Base-by-base conservation (phyloP, 208 protist species). In the Porcisia deanei region DNA sequence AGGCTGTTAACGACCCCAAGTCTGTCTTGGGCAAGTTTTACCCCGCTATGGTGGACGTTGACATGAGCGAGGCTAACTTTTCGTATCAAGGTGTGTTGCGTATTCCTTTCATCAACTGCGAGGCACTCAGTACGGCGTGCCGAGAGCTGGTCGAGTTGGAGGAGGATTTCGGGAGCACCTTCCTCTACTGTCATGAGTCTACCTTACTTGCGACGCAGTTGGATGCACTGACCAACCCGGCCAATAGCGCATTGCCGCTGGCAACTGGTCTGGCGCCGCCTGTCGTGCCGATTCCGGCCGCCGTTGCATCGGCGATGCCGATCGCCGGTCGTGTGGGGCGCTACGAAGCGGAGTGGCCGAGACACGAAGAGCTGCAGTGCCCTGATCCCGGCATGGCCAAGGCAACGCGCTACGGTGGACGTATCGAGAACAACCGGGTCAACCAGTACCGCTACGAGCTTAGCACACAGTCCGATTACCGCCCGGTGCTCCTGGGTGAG, bases 11-110 rank as follows among this genome's bases (percentile, higher is more conserved):
- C 43, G 88, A 98, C 60, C 82, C 84, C 9, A 72, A 79, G 0
- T 99, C 98, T n/a, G 91, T 96, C 52, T 95, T 99, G n/a, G 87
- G 90, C 34, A 79, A 94, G 37, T 99, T 99, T 79, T 99, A 99
- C 91, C 99, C 99, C 22, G 88, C 84, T n/a, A 86, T 94, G 30
- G 99, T 99, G 65, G 84, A 91, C 39, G 81, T 99, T 3, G 99
- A 99, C 89, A 88, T 99, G 61, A 99, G 98, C 79, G 99, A 99
- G 75, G 98, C 98, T 52, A 91, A 92, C 75, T 98, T 96, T 60
- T 91, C 93, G 8, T 99, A 98, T 81, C 94, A 98, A 70, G 94
- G 94, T 53, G 90, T 98, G 30, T 76, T 94, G 64, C 91, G 87
- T 71, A 85, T 98, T 18, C 94, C 94, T 10, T 98, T 98, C 87